Evolutionary conservation across 177 flowering plant genomes (phyloP).

Genomic region (Vitis hybrid): DNA sequence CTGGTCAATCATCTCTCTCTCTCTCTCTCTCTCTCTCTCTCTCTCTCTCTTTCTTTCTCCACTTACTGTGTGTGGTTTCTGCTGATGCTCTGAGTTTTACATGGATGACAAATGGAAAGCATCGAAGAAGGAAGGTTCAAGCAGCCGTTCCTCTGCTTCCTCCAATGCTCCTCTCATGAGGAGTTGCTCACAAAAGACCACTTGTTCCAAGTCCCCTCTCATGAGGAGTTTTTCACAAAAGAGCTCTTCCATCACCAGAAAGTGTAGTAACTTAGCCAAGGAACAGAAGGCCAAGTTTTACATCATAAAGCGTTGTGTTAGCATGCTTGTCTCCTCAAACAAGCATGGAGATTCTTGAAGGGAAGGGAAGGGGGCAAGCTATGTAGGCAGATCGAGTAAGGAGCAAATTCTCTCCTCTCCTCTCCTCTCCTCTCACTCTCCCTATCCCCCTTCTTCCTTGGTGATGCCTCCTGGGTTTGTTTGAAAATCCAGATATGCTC

Average conservation of each 20-base stretch:
- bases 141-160: constrained; percentile 12
- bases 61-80: no score
- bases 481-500: constrained; percentile 1
- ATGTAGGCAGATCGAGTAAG: no score
- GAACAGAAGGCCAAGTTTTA: constrained; percentile 72
- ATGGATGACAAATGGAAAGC: constrained; percentile 46
- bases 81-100: no score
- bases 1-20: constrained; percentile 3
- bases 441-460: neutral
- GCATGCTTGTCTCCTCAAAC: constrained; percentile 71
- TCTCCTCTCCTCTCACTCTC: neutral
- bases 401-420: no score
- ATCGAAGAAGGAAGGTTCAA: constrained; percentile 23
- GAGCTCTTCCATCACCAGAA: constrained; percentile 33
- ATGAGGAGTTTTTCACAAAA: constrained; percentile 39
- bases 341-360: constrained; percentile 55
- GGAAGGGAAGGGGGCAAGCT: no score
- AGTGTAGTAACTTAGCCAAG: constrained; percentile 58
- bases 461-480: neutral
- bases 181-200: constrained; percentile 35
- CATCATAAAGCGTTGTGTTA: constrained; percentile 65
- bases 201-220: constrained; percentile 27
- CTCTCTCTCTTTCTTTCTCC: no score
- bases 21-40: neutral
- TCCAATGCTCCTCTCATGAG: constrained; percentile 22